phyloP scores from a whole-genome alignment of 129 eudicot genomes.

The Arctium lappa region DNA sequence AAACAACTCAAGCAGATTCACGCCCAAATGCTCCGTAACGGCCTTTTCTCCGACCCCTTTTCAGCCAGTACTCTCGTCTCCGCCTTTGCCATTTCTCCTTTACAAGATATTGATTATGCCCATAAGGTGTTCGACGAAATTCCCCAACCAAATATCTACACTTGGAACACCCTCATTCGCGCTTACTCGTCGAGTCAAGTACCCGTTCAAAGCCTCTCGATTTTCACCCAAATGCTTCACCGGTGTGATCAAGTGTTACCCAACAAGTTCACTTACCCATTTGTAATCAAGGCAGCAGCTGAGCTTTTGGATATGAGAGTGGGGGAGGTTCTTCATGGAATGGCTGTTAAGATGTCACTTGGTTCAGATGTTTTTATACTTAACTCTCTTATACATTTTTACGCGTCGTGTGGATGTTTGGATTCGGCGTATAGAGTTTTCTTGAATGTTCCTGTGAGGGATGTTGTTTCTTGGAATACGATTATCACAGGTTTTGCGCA shows the following conservation, averaged over 20 bases:
- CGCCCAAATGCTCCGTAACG: constrained; percentile 64
- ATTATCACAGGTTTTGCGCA: constrained; percentile 57
- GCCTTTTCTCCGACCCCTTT: constrained; percentile 62
- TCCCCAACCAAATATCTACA: constrained; percentile 54
- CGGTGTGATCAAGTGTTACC: constrained; percentile 37
- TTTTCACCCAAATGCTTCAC: constrained; percentile 44
- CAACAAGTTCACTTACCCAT: constrained; percentile 71
- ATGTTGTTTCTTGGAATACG: constrained; percentile 81
- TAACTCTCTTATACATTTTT: constrained; percentile 66
- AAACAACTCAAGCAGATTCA: constrained; percentile 67
- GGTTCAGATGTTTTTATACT: constrained; percentile 49
- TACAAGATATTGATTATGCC: constrained; percentile 50
- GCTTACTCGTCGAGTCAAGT: constrained; percentile 52
- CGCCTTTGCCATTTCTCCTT: constrained; percentile 28
- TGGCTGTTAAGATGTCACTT: constrained; percentile 49
- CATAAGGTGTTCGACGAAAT: constrained; percentile 67
- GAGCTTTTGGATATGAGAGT: constrained; percentile 31
- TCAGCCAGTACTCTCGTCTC: constrained; percentile 61
- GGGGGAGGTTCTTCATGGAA: constrained; percentile 61
- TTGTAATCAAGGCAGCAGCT: constrained; percentile 67
- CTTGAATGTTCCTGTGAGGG: constrained; percentile 42
- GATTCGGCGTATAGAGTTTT: constrained; percentile 52
- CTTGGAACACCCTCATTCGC: constrained; percentile 68
- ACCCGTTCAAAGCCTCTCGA: constrained; percentile 34
- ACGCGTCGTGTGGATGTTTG: constrained; percentile 46